Evolutionary conservation across 805 yeast genomes (phyloP), one percentile per base, ranked within the genome.

Genomic region (Saturnispora silvae): DNA sequence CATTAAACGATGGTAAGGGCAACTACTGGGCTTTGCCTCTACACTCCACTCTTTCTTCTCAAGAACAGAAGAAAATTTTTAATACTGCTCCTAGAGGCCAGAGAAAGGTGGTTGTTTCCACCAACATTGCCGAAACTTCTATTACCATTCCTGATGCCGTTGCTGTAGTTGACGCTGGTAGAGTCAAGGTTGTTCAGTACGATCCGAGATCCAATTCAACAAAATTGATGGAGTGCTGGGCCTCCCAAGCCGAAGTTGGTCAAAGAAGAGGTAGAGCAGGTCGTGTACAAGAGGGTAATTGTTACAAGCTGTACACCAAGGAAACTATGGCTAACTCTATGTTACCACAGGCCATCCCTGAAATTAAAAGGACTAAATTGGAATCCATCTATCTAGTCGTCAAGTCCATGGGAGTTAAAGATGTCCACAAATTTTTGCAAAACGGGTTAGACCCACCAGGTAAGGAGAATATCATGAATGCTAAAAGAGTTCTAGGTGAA

Each of bases 251-350:
- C 0, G 95, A 94, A 50, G 78, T 78, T 17, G 71, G 75, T 17
- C 98, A 89, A 58, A 72, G 98, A 61, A 68, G 95, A 56, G 98
- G 98, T 55, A 81, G 98, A 64, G 89, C 96, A n/a, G 98, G 98
- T 45, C 87, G 98, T 71, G 85, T 89, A 10, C 72, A 77, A 25
- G 66, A 66, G 19, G 98, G 98, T 40, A 62, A 65, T 11, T 86
- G 96, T 44, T 89, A 75, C 57, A 86, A 82, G 52, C 52, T 89
- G 33, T 89, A 72, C 57, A 79, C 96, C 1, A 60, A 63, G 37
- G 71, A 71, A 3, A 70, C 83, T 0, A 74, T 74, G 48, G 54
- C 56, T 1, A 53, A 57, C 17, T n/a, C n/a, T n/a, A 81, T 86
- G 89, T 60, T 69, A 13, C 63, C 68, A 2, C 78, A 79, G 46